Base-by-base conservation (phyloP, 148 eudicot species). In the Spergularia bocconei region DNA sequence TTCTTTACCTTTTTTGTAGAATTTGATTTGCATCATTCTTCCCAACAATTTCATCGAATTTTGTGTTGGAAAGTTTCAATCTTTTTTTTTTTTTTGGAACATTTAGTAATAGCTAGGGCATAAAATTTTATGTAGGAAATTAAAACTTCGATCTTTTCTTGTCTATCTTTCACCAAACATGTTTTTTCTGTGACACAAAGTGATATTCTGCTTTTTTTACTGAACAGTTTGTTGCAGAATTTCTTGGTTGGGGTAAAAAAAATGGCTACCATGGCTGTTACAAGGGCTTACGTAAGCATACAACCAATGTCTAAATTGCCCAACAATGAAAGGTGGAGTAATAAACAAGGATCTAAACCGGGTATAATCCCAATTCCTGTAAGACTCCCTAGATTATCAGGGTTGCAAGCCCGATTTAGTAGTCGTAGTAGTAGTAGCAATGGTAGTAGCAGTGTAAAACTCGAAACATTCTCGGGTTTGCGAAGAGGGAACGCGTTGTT, bases 381-480 rank as follows among this genome's bases (percentile, higher is more conserved):
- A 11, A 83, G 65, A 72, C 47, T 15, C 44, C 67, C 67, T 63
- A 85, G 85, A 85, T 63, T 85, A 72, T 82, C 82, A 72, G 63
- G 69, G 62, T 25, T 80, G 69, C 80, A 63, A 58, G 56, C 84
- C 6, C 47, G 47, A 33, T 63, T 5, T 63, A 39, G 84, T 67
- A 76, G 86, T 44, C 48, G 48, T 44, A 44, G 48, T 6, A 44
- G 48, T 44, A 6, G 48, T 44, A 44, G 8, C 10, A 44, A 6
- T 44, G 10, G 48, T 44, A 44, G 48, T 44, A 44, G 10, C 10
- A 44, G 8, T 20, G n/a, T 77, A 11, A 91, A 80, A 79, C 50
- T 87, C 54, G 77, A 80, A 48, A 63, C 78, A 72, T 91, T 88
- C 59, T 64, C 86, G 19, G 90, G 94, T 54, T 81, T 89, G 70